Evolutionary conservation across 257 asterid genomes (phyloP).

Genomic region (Thymus quinquecostatus): DNA sequence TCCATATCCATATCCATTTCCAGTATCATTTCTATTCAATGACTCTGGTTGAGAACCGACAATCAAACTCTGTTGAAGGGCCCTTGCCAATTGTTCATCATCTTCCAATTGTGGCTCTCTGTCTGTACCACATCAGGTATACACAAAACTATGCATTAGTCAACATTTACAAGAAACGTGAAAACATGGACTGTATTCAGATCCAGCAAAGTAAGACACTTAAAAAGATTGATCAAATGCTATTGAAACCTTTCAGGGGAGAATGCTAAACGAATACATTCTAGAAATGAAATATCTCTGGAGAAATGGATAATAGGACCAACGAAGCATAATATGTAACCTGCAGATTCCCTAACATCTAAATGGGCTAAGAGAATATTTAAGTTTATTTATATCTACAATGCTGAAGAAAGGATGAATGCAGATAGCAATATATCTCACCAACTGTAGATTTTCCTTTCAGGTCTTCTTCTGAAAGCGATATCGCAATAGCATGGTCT

Average conservation of each 20-base stretch:
- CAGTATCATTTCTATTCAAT: constrained; percentile 42
- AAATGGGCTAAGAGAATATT: not conserved
- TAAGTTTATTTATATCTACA: not conserved
- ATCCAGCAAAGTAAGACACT: not conserved
- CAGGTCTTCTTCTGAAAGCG: constrained; percentile 76
- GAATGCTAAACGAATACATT: not conserved
- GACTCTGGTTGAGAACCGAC: constrained; percentile 55
- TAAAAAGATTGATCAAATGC: not conserved
- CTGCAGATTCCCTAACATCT: not conserved
- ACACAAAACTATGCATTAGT: constrained; percentile 22
- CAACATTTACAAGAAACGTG: not conserved
- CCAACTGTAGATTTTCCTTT: constrained; percentile 57
- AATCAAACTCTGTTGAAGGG: constrained; percentile 73
- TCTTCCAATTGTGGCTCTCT: constrained; percentile 61
- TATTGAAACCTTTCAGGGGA: not conserved
- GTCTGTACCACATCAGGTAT: constrained; percentile 42
- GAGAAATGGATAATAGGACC: not conserved
- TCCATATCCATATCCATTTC: constrained; percentile 32
- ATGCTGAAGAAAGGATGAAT: not conserved
- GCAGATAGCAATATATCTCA: constrained; percentile 37
- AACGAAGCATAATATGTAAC: not conserved
- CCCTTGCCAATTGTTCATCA: constrained; percentile 80
- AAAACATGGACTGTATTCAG: not conserved
- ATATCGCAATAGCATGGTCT: constrained; percentile 81
- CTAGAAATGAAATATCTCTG: not conserved